A percentile compares a stretch with the other conserved stretches of the same genome.
These are phyloP conservation scores for Jaapia argillacea DNA, from an alignment of 768 basidiomycete species.

Conservation along the genomic window DNA sequence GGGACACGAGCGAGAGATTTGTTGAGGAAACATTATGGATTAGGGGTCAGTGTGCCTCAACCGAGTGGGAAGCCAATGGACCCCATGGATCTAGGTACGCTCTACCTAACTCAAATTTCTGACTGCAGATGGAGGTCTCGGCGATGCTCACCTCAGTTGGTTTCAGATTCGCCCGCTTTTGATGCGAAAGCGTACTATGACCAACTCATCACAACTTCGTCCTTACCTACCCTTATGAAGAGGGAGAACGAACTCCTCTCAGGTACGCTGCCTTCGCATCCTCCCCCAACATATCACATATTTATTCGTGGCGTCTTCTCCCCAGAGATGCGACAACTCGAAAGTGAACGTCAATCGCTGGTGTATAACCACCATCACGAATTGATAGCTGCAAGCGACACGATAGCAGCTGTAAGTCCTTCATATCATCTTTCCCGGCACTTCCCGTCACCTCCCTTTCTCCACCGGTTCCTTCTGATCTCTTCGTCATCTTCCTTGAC, in stretches of 20 bases:
- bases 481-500: slow-evolving; percentile 1
- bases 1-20: slow-evolving; percentile 70
- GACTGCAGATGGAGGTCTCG: too few relatives aligned
- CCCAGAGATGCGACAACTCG: slow-evolving; percentile 86
- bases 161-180: slow-evolving; percentile 70
- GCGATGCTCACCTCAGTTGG: not conserved
- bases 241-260: slow-evolving; percentile 74
- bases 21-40: slow-evolving; percentile 79
- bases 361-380: slow-evolving; percentile 97
- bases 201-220: slow-evolving; percentile 74
- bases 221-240: slow-evolving; percentile 63
- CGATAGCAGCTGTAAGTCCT: slow-evolving; percentile 66
- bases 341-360: slow-evolving; percentile 81
- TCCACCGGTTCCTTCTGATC: not conserved
- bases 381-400: slow-evolving; percentile 87
- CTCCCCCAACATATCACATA: not conserved
- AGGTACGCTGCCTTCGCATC: slow-evolving; percentile 29
- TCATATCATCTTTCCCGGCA: not conserved
- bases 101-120: not conserved
- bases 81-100: slow-evolving; percentile 73
- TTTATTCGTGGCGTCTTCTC: not conserved
- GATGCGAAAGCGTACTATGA: slow-evolving; percentile 82
- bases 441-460: not conserved
- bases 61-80: slow-evolving; percentile 49
- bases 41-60: slow-evolving; percentile 65